These are phyloP conservation scores for Neurospora sp. DNA, from an alignment of 495 filamentous ascomycete genomes.

Conservation along the genomic window DNA sequence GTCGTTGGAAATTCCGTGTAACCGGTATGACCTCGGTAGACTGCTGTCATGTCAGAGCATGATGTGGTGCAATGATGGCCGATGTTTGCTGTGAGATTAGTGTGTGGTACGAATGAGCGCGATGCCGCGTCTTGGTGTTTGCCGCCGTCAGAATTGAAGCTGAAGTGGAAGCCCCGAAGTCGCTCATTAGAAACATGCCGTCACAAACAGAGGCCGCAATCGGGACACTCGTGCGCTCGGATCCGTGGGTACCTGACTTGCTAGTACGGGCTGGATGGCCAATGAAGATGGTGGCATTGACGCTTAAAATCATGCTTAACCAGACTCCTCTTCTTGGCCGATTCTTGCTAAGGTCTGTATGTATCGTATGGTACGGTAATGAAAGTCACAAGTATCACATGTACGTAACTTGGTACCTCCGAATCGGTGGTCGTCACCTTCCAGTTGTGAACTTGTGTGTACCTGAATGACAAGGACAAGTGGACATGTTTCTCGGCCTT, in stretches of 20 bases:
- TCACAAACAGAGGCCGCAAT: background rate
- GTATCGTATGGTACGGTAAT: background rate
- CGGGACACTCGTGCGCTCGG: background rate
- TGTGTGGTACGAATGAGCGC: background rate
- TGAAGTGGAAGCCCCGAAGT: background rate
- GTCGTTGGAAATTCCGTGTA: background rate
- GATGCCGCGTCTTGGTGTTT: background rate
- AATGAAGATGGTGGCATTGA: constrained; percentile 12
- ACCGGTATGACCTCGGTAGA: background rate
- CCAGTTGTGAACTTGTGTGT: background rate
- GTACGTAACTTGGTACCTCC: background rate
- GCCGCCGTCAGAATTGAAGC: background rate
- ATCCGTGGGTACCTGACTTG: background rate
- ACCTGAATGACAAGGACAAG: background rate
- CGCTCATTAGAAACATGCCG: background rate
- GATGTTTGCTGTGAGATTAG: background rate
- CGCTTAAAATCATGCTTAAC: constrained; percentile 44
- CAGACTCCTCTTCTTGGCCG: constrained; percentile 8
- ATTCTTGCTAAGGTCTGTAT: background rate
- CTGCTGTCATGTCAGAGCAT: background rate
- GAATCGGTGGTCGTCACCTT: background rate
- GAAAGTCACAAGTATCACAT: background rate
- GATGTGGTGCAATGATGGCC: background rate
- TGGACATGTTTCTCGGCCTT: background rate
- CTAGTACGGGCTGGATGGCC: background rate